Evolutionary conservation across 306 rosid species (phyloP), one percentile per base, ranked within the genome.

Genomic region (Senna tora): DNA sequence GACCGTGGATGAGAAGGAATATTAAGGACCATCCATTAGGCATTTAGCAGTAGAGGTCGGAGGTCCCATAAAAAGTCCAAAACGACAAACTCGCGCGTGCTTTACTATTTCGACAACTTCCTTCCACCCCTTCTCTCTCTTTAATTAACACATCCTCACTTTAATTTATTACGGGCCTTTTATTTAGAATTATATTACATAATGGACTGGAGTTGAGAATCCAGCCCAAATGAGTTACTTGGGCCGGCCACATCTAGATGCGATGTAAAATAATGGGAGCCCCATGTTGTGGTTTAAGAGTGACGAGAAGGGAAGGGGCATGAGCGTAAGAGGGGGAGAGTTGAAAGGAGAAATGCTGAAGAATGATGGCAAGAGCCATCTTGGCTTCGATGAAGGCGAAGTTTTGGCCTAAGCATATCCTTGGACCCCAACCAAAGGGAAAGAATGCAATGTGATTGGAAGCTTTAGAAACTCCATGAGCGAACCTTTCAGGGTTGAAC

Each of bases 391-490:
- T 20, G 63, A 81, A 15, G 16, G 86, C 84, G 52, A 86, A 83
- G 54, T 54, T 76, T 75, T 83, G 88, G 32, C 88, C 90, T 2
- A 79, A 47, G 51, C 90, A 83, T 11, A 77, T 79, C 65, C 83
- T 75, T 2, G 86, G 84, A 9, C 88, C 86, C 86, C 86, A 78
- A 9, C 87, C 79, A 79, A 86, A 86, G 0, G 90, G 81, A 56
- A 28, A 78, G 77, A 78, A 83, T 5, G 81, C 84, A 22, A 69
- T 22, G 58, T 73, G 76, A 54, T 76, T 25, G 4, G 81, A 64
- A 38, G 88, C 80, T 62, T 77, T 79, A 1, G 72, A 60, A 59
- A 78, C 79, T 21, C 88, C 86, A 12, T 81, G 73, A 1, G 75
- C 22, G 38, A 86, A 86, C 43, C 88, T 83, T 55, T 71, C 74